These are phyloP conservation scores for Funneliformis caledonium DNA, from an alignment of 371 early-diverging fungal genomes.

Conservation along the genomic window DNA sequence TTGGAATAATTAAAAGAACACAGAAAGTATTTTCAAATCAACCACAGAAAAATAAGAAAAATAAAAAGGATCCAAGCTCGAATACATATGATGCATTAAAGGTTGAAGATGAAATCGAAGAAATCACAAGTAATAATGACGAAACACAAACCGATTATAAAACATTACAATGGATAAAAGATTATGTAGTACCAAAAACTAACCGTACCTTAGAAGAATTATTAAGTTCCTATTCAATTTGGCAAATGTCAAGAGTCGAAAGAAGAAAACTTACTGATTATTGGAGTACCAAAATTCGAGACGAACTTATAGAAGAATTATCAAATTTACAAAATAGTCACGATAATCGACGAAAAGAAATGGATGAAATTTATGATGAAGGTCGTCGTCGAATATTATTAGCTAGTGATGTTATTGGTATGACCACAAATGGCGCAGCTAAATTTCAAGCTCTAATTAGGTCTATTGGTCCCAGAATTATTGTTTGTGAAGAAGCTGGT, in stretches of 20 bases:
- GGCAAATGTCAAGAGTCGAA: conserved; percentile 52
- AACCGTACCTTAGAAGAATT: conserved; percentile 44
- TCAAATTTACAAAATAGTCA: conserved; percentile 33
- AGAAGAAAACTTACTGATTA: conserved; percentile 45
- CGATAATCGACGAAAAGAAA: conserved; percentile 33
- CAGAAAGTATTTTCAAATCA: no score
- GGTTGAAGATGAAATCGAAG: no score
- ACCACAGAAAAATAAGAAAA: no score
- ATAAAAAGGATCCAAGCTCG: no score
- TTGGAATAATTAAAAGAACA: no score
- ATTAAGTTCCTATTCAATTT: conserved; percentile 43
- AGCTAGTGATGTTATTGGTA: conserved; percentile 48
- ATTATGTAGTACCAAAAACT: conserved; percentile 24
- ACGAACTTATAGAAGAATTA: conserved; percentile 38
- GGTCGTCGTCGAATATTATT: background rate
- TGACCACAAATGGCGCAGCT: conserved; percentile 54
- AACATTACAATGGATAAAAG: no score
- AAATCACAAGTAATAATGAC: no score
- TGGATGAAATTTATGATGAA: conserved; percentile 41
- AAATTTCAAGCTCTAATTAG: conserved; percentile 55
- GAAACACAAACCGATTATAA: no score
- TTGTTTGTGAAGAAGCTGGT: conserved; percentile 79
- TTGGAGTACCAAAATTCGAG: conserved; percentile 46
- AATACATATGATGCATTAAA: no score
- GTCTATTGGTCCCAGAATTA: conserved; percentile 57